A percentile compares a stretch with the other conserved stretches of the same genome.
phyloP scores from a whole-genome alignment of 1,284 basidiomycete genomes.

The Singerocomus inundabilis region DNA sequence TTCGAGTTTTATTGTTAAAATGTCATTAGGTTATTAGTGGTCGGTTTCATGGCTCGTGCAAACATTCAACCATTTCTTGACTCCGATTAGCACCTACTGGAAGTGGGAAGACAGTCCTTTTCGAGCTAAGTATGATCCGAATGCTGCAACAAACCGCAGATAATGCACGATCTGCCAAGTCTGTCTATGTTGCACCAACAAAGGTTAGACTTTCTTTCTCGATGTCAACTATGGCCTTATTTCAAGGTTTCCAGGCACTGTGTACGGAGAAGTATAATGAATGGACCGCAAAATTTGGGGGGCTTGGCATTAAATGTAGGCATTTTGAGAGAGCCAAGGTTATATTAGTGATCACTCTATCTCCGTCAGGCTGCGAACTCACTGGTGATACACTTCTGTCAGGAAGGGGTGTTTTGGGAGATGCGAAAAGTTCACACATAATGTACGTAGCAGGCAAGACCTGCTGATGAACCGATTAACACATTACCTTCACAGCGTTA shows the following conservation, averaged over 20 bases:
- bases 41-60: conserved; percentile 34
- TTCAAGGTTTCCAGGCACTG: conserved; percentile 57
- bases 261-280: conserved; percentile 85
- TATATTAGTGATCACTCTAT: background rate
- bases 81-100: conserved; percentile 77
- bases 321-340: background rate
- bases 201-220: conserved; percentile 52
- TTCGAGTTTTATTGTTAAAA: conserved; percentile 12
- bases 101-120: conserved; percentile 91
- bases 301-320: conserved; percentile 73
- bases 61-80: conserved; percentile 4
- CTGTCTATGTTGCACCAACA: conserved; percentile 93
- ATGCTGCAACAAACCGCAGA: conserved; percentile 56
- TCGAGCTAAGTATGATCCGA: conserved; percentile 87
- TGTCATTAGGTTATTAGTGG: conserved; percentile 69
- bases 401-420: conserved; percentile 64
- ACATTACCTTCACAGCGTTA: conserved; percentile 49
- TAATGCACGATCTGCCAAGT: conserved; percentile 49
- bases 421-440: conserved; percentile 69
- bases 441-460: conserved; percentile 50
- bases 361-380: conserved; percentile 71
- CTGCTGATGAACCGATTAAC: conserved; percentile 6
- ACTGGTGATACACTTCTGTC: conserved; percentile 84
- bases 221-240: background rate
- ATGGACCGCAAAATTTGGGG: conserved; percentile 80